phyloP scores from a whole-genome alignment of 768 basidiomycete genomes.

The Russula sp. region DNA sequence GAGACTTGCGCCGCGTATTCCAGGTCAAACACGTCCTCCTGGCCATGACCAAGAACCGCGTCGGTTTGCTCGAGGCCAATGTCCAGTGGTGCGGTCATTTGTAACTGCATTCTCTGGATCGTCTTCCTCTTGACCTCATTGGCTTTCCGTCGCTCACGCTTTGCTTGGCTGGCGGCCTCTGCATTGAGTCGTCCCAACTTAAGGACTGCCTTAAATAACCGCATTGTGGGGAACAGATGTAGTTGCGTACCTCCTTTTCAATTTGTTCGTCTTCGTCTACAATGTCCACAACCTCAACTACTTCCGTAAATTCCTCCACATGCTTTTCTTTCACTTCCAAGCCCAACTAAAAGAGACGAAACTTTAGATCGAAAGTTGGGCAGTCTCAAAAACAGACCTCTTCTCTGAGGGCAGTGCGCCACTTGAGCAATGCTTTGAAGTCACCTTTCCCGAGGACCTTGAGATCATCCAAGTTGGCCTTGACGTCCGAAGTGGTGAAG shows the following conservation, averaged over 20 bases:
- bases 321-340: slow-evolving; percentile 71
- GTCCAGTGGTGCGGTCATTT: slow-evolving; percentile 97
- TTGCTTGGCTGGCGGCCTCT: slow-evolving; percentile 63
- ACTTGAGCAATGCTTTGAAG: slow-evolving; percentile 88
- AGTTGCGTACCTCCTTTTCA: slow-evolving; percentile 67
- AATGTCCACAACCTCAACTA: slow-evolving; percentile 53
- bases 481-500: slow-evolving; percentile 72
- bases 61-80: slow-evolving; percentile 87
- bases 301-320: slow-evolving; percentile 72
- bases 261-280: slow-evolving; percentile 87
- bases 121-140: slow-evolving; percentile 87
- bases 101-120: slow-evolving; percentile 90
- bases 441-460: slow-evolving; percentile 98
- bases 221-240: slow-evolving; percentile 6
- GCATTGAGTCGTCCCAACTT: slow-evolving; percentile 80
- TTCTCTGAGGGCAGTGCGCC: slow-evolving; percentile 81
- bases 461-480: slow-evolving; percentile 80
- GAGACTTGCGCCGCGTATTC: slow-evolving; percentile 47
- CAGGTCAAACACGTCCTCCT: slow-evolving; percentile 87
- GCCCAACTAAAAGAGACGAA: slow-evolving; percentile 48
- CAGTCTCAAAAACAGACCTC: slow-evolving; percentile 48
- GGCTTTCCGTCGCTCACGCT: slow-evolving; percentile 73
- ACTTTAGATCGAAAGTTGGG: background rate
- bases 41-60: slow-evolving; percentile 59
- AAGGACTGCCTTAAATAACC: slow-evolving; percentile 2